Percentiles rank a stretch among this genome's conserved stretches.
Conservation (phyloP, 2,329 filamentous ascomycete species). For the Teratosphaeria nubilosa region DNA sequence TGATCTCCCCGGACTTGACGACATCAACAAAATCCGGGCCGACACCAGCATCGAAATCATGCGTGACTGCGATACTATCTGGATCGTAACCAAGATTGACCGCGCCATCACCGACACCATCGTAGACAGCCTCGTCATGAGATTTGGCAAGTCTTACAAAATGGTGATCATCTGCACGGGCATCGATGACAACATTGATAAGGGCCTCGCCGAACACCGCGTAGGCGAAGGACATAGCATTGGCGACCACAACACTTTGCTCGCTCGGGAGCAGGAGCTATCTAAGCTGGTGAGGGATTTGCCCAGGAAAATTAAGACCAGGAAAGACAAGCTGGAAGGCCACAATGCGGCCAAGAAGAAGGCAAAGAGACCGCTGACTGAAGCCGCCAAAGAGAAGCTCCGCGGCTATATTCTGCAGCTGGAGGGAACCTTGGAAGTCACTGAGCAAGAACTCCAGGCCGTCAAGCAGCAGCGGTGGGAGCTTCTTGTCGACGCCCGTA, state of each 20-base stretch:
- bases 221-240: too few species aligned
- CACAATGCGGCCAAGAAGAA: slow-evolving; percentile 2
- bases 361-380: slow-evolving; percentile 1
- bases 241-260: too few species aligned
- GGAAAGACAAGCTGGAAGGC: too few species aligned
- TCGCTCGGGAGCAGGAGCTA: too few species aligned
- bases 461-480: slow-evolving; percentile 4
- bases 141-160: slow-evolving; percentile 13
- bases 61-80: slow-evolving; percentile 13
- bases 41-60: slow-evolving; percentile 10
- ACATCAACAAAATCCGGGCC: slow-evolving; percentile 14
- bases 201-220: too few species aligned
- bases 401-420: background rate
- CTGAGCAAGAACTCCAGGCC: background rate
- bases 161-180: slow-evolving; percentile 15
- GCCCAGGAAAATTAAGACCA: too few species aligned
- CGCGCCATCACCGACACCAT: slow-evolving; percentile 11
- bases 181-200: slow-evolving; percentile 10
- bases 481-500: slow-evolving; percentile 11
- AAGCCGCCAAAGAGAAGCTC: background rate
- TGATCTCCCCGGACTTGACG: slow-evolving; percentile 18
- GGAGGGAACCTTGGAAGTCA: background rate
- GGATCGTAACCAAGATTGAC: slow-evolving; percentile 10
- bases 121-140: slow-evolving; percentile 3
- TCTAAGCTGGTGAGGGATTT: too few species aligned